Percentiles rank a stretch among this genome's conserved stretches.
Conservation (phyloP, 2,329 filamentous ascomycete species). For the Aspergillus japonicus region DNA sequence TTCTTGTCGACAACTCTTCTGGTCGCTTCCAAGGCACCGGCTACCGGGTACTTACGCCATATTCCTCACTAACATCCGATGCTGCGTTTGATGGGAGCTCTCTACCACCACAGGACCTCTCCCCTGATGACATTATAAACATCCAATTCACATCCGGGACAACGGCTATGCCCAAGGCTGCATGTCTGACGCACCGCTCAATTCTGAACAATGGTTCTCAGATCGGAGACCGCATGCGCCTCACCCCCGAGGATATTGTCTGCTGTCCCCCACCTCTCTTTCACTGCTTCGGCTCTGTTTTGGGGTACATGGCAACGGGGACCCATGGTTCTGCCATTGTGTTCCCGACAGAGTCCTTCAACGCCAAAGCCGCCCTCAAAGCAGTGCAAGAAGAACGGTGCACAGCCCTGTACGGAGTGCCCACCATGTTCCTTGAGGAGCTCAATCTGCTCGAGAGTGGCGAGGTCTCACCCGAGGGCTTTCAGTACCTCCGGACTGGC, state of each 20-base stretch:
- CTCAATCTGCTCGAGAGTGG: constrained; percentile 69
- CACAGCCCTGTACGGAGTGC: constrained; percentile 79
- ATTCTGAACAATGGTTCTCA: constrained; percentile 90
- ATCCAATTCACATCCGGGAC: constrained; percentile 99
- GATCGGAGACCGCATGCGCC: constrained; percentile 81
- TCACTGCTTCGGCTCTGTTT: constrained; percentile 81
- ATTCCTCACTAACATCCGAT: constrained; percentile 46
- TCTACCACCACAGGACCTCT: constrained; percentile 47
- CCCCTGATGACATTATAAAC: constrained; percentile 76
- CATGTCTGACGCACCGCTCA: constrained; percentile 78
- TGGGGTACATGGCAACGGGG: constrained; percentile 95
- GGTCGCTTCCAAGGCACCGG: constrained; percentile 51
- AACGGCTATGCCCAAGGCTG: constrained; percentile 85
- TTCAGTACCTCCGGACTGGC: constrained; percentile 73
- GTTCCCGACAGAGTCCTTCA: constrained; percentile 83
- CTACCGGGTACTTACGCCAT: constrained; percentile 48
- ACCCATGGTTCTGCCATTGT: constrained; percentile 78
- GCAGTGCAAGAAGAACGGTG: constrained; percentile 62
- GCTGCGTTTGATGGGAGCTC: constrained; percentile 41
- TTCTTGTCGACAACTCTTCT: constrained; percentile 75
- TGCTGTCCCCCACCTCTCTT: constrained; percentile 61
- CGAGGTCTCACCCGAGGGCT: constrained; percentile 51
- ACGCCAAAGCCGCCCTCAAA: constrained; percentile 69
- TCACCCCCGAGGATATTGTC: constrained; percentile 69
- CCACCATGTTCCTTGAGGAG: constrained; percentile 92